Base-by-base conservation (phyloP, 2,329 filamentous ascomycete species). In the Amylocarpus encephaloides region DNA sequence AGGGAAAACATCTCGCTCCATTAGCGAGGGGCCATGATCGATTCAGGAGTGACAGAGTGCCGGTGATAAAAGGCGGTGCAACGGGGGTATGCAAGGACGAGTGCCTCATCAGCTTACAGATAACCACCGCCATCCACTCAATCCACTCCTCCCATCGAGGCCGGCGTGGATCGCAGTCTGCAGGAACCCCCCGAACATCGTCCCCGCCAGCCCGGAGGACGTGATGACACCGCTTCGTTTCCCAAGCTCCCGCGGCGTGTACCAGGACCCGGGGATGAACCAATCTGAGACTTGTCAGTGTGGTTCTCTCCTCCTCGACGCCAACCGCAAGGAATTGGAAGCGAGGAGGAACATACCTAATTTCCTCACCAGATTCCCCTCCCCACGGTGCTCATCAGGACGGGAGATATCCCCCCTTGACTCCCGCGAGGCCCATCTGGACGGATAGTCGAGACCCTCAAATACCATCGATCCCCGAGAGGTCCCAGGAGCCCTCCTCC, bases 191-290 rank as follows among this genome's bases (percentile, higher is more conserved):
- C 76, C 75, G 46, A 84, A 78, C 73, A 83, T 77, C 0, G 75
- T 80, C 0, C 79, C 80, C 0, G 77, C 78, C 1, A 82, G 68
- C 0, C 79, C 79, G 1, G 75, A 78, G 1, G 77, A 73, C 1
- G 78, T 81, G 62, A 83, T 83, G 46, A 85, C 75, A 6, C 77
- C 79, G 26, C 71, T 77, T 3, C 80, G 71, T 62, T 83, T 83
- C 3, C 78, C 80, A 0, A 83, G 73, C 62, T 83, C 80, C n/a
- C 70, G 68, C 45, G 74, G 71, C 0, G 73, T 82, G 60, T 82
- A 83, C 80, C 80, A 83, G 0, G 74, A 76, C 1, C 79, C 78
- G 0, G 82, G 69, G 50, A 64, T 64, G 49, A 63, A 64, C 50
- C 59, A 64, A 53, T 64, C 62, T 60, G 50, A 26, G 4, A 26